Evolutionary conservation across 129 eudicot genomes (phyloP).

Genomic region (Flaveria sonorensis): DNA sequence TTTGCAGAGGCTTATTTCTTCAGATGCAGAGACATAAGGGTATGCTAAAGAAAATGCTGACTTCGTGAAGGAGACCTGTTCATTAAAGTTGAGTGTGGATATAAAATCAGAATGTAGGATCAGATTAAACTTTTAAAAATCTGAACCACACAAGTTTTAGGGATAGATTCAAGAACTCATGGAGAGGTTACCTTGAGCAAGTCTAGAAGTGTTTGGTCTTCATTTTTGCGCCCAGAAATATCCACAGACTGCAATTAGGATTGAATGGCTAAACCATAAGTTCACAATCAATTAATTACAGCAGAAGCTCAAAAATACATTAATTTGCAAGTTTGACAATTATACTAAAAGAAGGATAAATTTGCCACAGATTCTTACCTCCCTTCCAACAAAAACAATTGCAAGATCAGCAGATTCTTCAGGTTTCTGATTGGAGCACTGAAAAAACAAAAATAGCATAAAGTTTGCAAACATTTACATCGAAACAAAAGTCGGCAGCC

Average conservation of each 20-base stretch:
- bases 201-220: constrained; percentile 55
- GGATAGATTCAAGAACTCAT: neutral
- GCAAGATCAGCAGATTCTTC: constrained; percentile 63
- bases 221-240: constrained; percentile 55
- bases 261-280: constrained; percentile 13
- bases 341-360: constrained; percentile 6
- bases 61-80: constrained; percentile 71
- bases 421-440: constrained; percentile 69
- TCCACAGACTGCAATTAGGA: constrained; percentile 63
- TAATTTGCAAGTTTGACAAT: neutral
- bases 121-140: neutral
- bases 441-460: constrained; percentile 31
- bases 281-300: constrained; percentile 4
- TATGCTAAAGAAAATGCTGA: constrained; percentile 78
- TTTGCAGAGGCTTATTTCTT: constrained; percentile 63
- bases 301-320: neutral
- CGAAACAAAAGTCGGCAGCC: neutral
- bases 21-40: constrained; percentile 74
- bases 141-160: neutral
- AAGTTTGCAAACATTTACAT: constrained; percentile 23
- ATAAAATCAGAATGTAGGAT: constrained; percentile 15
- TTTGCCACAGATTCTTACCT: constrained; percentile 50
- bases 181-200: constrained; percentile 68
- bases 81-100: constrained; percentile 8
- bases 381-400: constrained; percentile 78